Base-by-base conservation (phyloP, 1,284 basidiomycete species). In the Lignosus rhinocerotis region DNA sequence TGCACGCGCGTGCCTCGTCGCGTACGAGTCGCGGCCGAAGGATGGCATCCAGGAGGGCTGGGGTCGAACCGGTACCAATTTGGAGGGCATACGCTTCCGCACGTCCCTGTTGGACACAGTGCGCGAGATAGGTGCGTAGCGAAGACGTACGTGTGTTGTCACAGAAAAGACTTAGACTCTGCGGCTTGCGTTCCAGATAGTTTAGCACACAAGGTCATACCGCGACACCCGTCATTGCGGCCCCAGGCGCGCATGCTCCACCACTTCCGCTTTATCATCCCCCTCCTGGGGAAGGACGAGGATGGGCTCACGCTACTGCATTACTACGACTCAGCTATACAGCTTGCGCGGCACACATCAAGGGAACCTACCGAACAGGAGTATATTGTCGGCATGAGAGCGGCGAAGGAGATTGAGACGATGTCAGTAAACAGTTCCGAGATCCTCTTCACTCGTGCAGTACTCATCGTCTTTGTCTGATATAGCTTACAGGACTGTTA, bases 311-410 rank as follows among this genome's bases (percentile, higher is more conserved):
- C 88, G 11, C 76, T 82, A 0, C 69, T 92, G 49, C 84, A 91
- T 74, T 85, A 88, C 62, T 94, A 92, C 67, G 87, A 90, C 61
- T 83, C 85, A 46, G 86, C 86, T 1, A 81, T 94, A 44, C 90
- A 93, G 67, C 77, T 89, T n/a, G 91, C 86, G 21, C 79, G 87
- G 33, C 86, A 87, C 62, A 81, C 83, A 0, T 76, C 78, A 2
- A 73, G 76, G 48, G 90, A 92, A 65, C 84, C 88, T 32, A 82
- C 79, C 0, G 87, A 92, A 70, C 77, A 75, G 47, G 92, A 94
- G 70, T 93, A 87, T 65, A 76, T 80, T 53, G 72, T 82, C 4
- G 89, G 87, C 1, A 80, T 92, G 67, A 77, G 78, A 52, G 85
- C 89, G 1, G 85, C 85, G 2, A 75, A 79, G 48, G 80, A 86